A percentile compares a stretch with the other conserved stretches of the same genome.
Conservation (phyloP, 192 early-diverging fungal species). For the Gamsiella multidivaricata region DNA sequence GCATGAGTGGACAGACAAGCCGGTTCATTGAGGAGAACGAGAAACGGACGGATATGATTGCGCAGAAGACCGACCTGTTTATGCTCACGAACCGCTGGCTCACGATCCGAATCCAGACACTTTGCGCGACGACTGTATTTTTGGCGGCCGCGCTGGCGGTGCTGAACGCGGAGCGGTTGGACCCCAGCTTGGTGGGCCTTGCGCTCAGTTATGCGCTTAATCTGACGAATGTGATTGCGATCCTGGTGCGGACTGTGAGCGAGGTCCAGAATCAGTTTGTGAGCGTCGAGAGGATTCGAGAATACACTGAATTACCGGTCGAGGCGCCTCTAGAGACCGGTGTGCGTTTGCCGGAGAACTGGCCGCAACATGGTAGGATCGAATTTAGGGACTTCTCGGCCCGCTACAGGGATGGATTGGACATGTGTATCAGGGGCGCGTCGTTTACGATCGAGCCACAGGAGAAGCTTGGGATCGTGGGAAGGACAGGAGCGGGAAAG, state of each 20-base stretch:
- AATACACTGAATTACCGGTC: slow-evolving; percentile 81
- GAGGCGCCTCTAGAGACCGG: slow-evolving; percentile 69
- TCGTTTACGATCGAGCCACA: slow-evolving; percentile 55
- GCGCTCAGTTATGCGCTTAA: slow-evolving; percentile 82
- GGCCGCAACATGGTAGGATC: slow-evolving; percentile 52
- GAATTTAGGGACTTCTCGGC: slow-evolving; percentile 43
- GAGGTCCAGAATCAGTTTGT: slow-evolving; percentile 86
- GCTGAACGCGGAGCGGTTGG: slow-evolving; percentile 56
- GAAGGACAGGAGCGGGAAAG: slow-evolving; percentile 58
- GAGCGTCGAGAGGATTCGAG: slow-evolving; percentile 83
- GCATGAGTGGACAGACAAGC: slow-evolving; percentile 66
- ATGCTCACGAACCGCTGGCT: slow-evolving; percentile 85
- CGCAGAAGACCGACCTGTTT: slow-evolving; percentile 11
- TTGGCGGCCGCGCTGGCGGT: slow-evolving; percentile 70
- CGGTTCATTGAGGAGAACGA: slow-evolving; percentile 68
- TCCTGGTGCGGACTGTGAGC: slow-evolving; percentile 74
- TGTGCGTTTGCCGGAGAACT: slow-evolving; percentile 46
- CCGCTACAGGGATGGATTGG: slow-evolving; percentile 52
- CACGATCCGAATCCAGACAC: slow-evolving; percentile 74
- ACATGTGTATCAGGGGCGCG: slow-evolving; percentile 59
- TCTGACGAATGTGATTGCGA: slow-evolving; percentile 78
- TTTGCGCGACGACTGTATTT: slow-evolving; percentile 73
- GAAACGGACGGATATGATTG: slow-evolving; percentile 13
- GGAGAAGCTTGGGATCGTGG: slow-evolving; percentile 56
- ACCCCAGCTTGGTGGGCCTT: slow-evolving; percentile 84